phyloP scores from a whole-genome alignment of 805 yeast genomes.

The Ogataea pilisensis region DNA sequence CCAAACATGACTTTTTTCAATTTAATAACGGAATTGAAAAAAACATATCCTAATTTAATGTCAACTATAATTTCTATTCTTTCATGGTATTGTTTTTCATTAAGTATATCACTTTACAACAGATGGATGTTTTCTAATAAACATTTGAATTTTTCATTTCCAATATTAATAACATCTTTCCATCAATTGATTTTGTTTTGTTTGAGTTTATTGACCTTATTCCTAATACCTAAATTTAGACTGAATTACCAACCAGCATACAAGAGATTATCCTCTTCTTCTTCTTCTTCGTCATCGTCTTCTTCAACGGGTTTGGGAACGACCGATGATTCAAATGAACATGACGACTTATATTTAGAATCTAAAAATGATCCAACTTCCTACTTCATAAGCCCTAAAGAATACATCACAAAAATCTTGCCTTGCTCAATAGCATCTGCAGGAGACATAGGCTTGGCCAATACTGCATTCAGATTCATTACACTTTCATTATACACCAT shows the following conservation, averaged over 20 bases:
- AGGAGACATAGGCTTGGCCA: slow-evolving; percentile 92
- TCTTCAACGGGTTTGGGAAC: slow-evolving; percentile 1
- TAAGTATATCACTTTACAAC: slow-evolving; percentile 75
- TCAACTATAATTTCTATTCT: slow-evolving; percentile 26
- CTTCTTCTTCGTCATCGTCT: too few relatives aligned
- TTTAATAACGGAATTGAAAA: slow-evolving; percentile 9
- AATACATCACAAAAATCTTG: slow-evolving; percentile 51
- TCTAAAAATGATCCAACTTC: slow-evolving; percentile 7
- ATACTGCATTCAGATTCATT: slow-evolving; percentile 73
- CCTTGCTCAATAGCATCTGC: slow-evolving; percentile 89
- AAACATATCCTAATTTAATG: slow-evolving; percentile 26
- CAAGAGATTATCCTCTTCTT: neutral
- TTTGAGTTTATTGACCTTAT: slow-evolving; percentile 45
- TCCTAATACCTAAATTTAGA: slow-evolving; percentile 44
- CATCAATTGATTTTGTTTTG: slow-evolving; percentile 73
- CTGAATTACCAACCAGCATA: slow-evolving; percentile 27
- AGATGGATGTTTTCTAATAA: slow-evolving; percentile 92
- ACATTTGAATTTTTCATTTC: slow-evolving; percentile 75
- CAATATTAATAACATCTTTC: slow-evolving; percentile 76
- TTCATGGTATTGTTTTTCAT: slow-evolving; percentile 65
- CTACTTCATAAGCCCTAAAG: slow-evolving; percentile 30
- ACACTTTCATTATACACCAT: slow-evolving; percentile 85
- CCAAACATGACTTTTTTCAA: neutral
- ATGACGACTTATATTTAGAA: slow-evolving; percentile 4
- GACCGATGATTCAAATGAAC: slow-evolving; percentile 5